phyloP scores from a whole-genome alignment of 257 asterid genomes.

The Salvia splendens region DNA sequence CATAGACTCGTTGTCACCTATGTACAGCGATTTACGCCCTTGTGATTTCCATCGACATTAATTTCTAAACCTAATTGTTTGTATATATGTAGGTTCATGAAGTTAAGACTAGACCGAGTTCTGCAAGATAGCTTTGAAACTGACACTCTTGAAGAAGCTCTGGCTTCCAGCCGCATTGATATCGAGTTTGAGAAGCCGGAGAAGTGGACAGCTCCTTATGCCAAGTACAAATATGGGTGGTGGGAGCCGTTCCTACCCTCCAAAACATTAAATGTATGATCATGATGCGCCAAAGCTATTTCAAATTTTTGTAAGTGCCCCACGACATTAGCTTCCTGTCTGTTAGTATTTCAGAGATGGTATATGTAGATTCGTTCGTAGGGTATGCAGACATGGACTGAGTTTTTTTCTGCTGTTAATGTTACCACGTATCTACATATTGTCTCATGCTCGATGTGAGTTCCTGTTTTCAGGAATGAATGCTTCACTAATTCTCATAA shows the following conservation, averaged over 20 bases:
- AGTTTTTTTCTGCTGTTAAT: slow-evolving; percentile 13
- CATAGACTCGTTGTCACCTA: background rate
- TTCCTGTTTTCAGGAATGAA: too few relatives aligned
- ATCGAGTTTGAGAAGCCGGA: slow-evolving; percentile 74
- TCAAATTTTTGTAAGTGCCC: slow-evolving; percentile 30
- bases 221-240: slow-evolving; percentile 85
- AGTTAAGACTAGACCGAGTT: slow-evolving; percentile 82
- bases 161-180: slow-evolving; percentile 63
- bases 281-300: slow-evolving; percentile 31
- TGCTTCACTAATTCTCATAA: too few relatives aligned
- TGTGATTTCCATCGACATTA: background rate
- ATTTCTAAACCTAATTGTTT: background rate
- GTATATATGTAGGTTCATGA: slow-evolving; percentile 67
- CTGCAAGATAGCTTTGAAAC: slow-evolving; percentile 78
- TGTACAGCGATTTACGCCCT: background rate
- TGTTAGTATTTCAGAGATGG: slow-evolving; percentile 35
- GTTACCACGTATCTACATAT: background rate
- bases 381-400: slow-evolving; percentile 27
- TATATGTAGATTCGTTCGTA: slow-evolving; percentile 29
- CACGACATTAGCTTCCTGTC: slow-evolving; percentile 27
- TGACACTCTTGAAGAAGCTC: slow-evolving; percentile 73
- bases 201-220: slow-evolving; percentile 88
- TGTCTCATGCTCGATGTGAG: too few relatives aligned
- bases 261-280: slow-evolving; percentile 54
- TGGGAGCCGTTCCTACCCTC: slow-evolving; percentile 83